Evolutionary conservation across 257 asterid species (phyloP).

Genomic region (Solanum pinnatisectum): DNA sequence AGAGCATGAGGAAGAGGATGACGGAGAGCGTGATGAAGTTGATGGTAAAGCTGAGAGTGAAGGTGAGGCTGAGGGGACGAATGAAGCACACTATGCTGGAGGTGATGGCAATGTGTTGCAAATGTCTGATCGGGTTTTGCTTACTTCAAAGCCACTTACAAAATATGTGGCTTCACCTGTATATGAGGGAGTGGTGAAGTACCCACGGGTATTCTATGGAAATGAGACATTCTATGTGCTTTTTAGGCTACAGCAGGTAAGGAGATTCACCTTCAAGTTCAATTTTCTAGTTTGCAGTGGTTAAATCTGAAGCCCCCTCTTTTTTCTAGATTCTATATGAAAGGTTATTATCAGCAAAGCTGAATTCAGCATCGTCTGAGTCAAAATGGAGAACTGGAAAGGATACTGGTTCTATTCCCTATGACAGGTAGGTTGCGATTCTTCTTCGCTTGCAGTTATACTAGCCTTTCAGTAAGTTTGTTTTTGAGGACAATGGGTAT

Average conservation of each 20-base stretch:
- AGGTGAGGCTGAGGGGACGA: conserved; percentile 76
- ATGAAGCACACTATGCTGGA: conserved; percentile 59
- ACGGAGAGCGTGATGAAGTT: conserved; percentile 57
- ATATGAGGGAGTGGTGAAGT: conserved; percentile 26
- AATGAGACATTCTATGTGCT: conserved; percentile 87
- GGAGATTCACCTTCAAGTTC: background rate
- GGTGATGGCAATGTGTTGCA: conserved; percentile 50
- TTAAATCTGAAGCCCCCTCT: background rate
- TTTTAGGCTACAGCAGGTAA: conserved; percentile 93
- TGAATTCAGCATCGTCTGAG: conserved; percentile 24
- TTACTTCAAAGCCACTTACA: conserved; percentile 65
- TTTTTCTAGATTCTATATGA: conserved; percentile 30
- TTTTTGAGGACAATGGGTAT: background rate
- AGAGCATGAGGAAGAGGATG: conserved; percentile 82
- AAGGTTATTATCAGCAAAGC: conserved; percentile 35
- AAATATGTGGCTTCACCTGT: conserved; percentile 45
- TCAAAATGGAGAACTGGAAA: conserved; percentile 23
- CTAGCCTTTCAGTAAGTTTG: background rate
- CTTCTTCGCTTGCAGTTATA: background rate
- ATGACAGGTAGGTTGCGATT: conserved; percentile 23
- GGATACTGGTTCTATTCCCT: conserved; percentile 30
- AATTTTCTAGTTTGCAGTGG: background rate
- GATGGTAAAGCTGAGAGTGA: conserved; percentile 94
- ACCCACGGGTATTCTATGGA: conserved; percentile 60
- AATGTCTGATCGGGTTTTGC: conserved; percentile 51